Conservation (phyloP, 148 eudicot genomes). For the Chenopodium album region DNA sequence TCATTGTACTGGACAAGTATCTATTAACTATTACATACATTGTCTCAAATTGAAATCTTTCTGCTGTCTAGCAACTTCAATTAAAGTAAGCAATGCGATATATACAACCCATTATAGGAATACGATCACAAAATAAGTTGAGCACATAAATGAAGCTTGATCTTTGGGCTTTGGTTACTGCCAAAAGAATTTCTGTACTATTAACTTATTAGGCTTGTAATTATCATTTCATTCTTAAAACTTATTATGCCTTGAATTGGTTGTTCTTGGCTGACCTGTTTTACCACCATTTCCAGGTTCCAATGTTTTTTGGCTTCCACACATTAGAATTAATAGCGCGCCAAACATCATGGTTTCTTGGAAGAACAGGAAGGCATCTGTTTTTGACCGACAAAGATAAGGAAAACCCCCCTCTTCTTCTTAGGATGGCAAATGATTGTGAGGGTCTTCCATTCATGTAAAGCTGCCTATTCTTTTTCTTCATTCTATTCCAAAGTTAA, state of each 20-base stretch:
- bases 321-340: constrained; percentile 63
- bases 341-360: constrained; percentile 57
- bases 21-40: background rate
- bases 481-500: background rate
- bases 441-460: constrained; percentile 80
- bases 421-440: constrained; percentile 65
- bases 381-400: constrained; percentile 61
- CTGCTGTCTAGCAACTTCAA: background rate
- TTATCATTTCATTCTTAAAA: too few species aligned
- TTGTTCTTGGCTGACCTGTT: background rate
- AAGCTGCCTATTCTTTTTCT: constrained; percentile 23
- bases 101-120: too few species aligned
- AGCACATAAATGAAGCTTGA: background rate
- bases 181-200: background rate
- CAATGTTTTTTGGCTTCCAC: constrained; percentile 67
- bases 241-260: background rate
- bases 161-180: background rate
- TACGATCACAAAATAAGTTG: too few species aligned
- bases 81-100: background rate
- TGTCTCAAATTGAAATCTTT: background rate
- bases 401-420: constrained; percentile 73
- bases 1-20: background rate
- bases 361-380: constrained; percentile 78
- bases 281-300: constrained; percentile 46
- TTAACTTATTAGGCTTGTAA: background rate